A percentile compares a stretch with the other conserved stretches of the same genome.
These are phyloP conservation scores for Claviceps fusiformis DNA, from an alignment of 2,329 filamentous ascomycete species.

Conservation along the genomic window DNA sequence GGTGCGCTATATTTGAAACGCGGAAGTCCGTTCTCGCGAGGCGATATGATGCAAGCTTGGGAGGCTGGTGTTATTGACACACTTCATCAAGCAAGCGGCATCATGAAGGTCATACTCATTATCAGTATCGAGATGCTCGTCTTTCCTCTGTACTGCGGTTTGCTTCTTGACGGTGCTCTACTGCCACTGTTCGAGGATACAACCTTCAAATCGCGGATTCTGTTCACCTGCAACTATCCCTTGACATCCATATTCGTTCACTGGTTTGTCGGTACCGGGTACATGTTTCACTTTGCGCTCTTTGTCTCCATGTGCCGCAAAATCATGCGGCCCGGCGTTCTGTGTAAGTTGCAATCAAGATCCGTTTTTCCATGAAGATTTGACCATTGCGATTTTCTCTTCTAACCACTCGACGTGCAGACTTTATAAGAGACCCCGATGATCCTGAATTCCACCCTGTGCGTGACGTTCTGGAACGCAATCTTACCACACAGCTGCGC, in stretches of 20 bases:
- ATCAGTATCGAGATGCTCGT: slow-evolving; percentile 99
- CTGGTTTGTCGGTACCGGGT: slow-evolving; percentile 97
- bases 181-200: slow-evolving; percentile 78
- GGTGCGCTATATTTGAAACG: slow-evolving; percentile 70
- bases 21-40: slow-evolving; percentile 52
- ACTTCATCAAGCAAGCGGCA: slow-evolving; percentile 84
- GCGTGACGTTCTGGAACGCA: slow-evolving; percentile 87
- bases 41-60: slow-evolving; percentile 43
- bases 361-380: background rate
- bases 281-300: slow-evolving; percentile 99
- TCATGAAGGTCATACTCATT: slow-evolving; percentile 94
- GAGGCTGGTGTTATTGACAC: slow-evolving; percentile 72
- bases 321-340: slow-evolving; percentile 85
- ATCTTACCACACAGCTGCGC: slow-evolving; percentile 78
- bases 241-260: slow-evolving; percentile 91
- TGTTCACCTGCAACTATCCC: slow-evolving; percentile 67
- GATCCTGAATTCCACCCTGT: slow-evolving; percentile 97
- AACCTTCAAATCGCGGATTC: slow-evolving; percentile 60
- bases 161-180: slow-evolving; percentile 77
- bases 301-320: slow-evolving; percentile 99
- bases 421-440: slow-evolving; percentile 96
- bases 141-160: slow-evolving; percentile 89
- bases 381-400: background rate
- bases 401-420: slow-evolving; percentile 22
- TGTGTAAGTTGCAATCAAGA: slow-evolving; percentile 49